These are phyloP conservation scores for Aspergillus pseudonomiae DNA, from an alignment of 2,329 filamentous ascomycete genomes.

Conservation along the genomic window DNA sequence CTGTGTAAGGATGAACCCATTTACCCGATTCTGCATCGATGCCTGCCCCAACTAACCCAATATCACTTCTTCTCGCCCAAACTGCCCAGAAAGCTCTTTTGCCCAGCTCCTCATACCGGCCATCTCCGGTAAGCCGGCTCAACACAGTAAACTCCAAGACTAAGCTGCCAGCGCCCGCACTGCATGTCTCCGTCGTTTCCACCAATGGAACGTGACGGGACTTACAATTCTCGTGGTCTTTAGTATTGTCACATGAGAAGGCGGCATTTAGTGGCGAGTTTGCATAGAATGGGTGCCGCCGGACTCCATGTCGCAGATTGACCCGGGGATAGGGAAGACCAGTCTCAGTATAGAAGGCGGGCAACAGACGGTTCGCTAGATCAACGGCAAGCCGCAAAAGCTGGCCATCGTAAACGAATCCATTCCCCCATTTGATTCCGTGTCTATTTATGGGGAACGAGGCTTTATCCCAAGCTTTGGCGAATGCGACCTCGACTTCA, in stretches of 20 bases:
- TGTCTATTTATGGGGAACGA: constrained; percentile 22
- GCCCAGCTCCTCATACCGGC: constrained; percentile 83
- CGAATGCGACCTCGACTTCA: constrained; percentile 39
- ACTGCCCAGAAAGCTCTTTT: constrained; percentile 97
- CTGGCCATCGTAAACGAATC: constrained; percentile 85
- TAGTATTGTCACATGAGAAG: constrained; percentile 48
- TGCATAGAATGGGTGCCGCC: constrained; percentile 71
- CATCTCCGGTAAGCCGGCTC: constrained; percentile 82
- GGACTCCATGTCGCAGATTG: constrained; percentile 82
- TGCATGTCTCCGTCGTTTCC: constrained; percentile 95
- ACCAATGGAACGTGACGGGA: constrained; percentile 33
- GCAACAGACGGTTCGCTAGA: constrained; percentile 78
- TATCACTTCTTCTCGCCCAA: constrained; percentile 83
- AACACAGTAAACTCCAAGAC: constrained; percentile 91
- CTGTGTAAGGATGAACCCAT: constrained; percentile 88
- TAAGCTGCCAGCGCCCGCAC: constrained; percentile 91
- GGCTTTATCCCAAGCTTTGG: constrained; percentile 46
- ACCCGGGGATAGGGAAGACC: constrained; percentile 94
- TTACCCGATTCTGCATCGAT: constrained; percentile 89
- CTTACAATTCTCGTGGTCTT: constrained; percentile 50
- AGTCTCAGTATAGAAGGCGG: constrained; percentile 88
- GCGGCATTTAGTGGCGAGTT: constrained; percentile 75
- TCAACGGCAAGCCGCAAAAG: constrained; percentile 86
- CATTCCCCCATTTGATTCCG: constrained; percentile 71
- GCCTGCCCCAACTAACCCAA: constrained; percentile 85